A percentile compares a stretch with the other conserved stretches of the same genome.
These are phyloP conservation scores for Porodaedalea pini DNA, from an alignment of 1,284 basidiomycete species.

Conservation along the genomic window DNA sequence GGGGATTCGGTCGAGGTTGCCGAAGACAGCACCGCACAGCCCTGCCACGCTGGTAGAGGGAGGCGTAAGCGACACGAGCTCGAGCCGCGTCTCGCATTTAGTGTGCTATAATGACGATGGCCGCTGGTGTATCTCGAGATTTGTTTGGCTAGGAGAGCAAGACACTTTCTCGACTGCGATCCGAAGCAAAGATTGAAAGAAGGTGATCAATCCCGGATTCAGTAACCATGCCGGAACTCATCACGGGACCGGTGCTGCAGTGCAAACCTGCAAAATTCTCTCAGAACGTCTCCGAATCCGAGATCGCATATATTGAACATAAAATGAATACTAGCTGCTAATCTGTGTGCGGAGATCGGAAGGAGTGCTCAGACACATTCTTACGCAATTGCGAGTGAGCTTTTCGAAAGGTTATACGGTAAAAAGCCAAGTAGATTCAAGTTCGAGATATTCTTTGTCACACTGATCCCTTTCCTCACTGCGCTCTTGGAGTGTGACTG, in stretches of 20 bases:
- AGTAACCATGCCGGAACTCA: too few relatives aligned
- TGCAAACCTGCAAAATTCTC: background rate
- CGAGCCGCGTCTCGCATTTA: slow-evolving; percentile 1
- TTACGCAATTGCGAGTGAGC: slow-evolving; percentile 12
- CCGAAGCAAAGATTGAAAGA: background rate
- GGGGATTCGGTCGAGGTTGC: slow-evolving; percentile 5
- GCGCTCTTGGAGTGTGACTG: background rate
- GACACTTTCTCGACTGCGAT: background rate
- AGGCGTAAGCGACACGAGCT: slow-evolving; percentile 9
- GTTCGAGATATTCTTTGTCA: too few relatives aligned
- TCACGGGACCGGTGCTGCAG: background rate
- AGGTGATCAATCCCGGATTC: background rate
- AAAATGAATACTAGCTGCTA: too few relatives aligned
- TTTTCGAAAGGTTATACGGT: background rate
- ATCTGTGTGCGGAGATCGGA: background rate
- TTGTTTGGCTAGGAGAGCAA: background rate
- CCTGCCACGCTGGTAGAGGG: slow-evolving; percentile 14
- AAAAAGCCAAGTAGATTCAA: background rate
- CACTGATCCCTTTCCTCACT: background rate
- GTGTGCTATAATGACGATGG: background rate
- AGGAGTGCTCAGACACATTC: background rate
- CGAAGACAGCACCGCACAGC: slow-evolving; percentile 7
- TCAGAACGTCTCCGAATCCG: background rate
- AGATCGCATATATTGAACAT: too few relatives aligned
- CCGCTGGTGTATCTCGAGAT: slow-evolving; percentile 8